phyloP scores from a whole-genome alignment of 768 basidiomycete species.

The Phaffia tasmanica region DNA sequence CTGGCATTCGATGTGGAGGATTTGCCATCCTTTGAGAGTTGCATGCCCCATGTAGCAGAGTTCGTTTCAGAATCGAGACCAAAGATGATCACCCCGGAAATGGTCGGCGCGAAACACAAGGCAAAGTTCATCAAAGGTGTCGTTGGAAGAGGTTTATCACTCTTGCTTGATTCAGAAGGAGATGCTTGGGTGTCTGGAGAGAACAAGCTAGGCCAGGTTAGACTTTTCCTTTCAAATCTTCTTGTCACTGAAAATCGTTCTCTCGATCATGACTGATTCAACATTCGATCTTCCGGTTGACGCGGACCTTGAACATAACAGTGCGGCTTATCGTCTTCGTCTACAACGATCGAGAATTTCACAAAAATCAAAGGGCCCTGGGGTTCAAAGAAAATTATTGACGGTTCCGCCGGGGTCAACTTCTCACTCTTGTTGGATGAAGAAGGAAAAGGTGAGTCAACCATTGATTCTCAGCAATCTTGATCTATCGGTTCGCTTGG shows the following conservation, averaged over 20 bases:
- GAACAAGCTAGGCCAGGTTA: conserved; percentile 20
- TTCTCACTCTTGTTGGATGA: conserved; percentile 76
- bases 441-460: conserved; percentile 48
- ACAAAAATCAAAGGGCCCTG: conserved; percentile 33
- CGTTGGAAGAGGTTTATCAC: conserved; percentile 1
- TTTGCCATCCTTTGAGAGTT: no score
- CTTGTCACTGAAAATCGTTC: no score
- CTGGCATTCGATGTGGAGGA: neutral
- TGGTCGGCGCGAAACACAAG: neutral
- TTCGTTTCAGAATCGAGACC: neutral
- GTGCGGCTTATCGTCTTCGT: conserved; percentile 1
- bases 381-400: conserved; percentile 31
- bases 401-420: conserved; percentile 55
- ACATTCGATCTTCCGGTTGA: neutral
- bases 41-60: no score
- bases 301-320: neutral
- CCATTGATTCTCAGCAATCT: no score
- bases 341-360: conserved; percentile 21
- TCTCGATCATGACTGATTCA: no score
- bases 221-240: neutral
- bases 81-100: neutral
- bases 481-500: no score
- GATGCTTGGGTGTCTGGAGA: conserved; percentile 8
- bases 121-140: conserved; percentile 11
- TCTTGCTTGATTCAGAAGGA: conserved; percentile 13